A percentile compares a stretch with the other conserved stretches of the same genome.
Conservation (phyloP, 257 asterid species). For the Rauvolfia tetraphylla region DNA sequence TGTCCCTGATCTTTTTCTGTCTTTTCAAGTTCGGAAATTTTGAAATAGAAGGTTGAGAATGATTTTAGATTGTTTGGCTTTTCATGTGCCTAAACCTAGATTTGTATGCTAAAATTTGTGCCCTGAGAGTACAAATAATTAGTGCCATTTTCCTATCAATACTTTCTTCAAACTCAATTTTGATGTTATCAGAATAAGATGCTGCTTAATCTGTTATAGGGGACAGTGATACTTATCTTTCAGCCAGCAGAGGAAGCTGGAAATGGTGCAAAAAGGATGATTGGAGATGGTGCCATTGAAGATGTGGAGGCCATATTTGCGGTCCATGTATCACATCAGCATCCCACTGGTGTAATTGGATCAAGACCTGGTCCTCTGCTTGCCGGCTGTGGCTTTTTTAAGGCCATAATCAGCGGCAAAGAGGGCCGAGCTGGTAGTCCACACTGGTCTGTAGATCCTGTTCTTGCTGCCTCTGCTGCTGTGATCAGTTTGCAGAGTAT, state of each 20-base stretch:
- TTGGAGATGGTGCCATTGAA: constrained; percentile 69
- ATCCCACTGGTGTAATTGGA: constrained; percentile 62
- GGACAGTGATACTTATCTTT: constrained; percentile 74
- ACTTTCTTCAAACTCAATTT: too few species aligned
- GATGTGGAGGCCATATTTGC: constrained; percentile 83
- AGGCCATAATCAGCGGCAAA: constrained; percentile 49
- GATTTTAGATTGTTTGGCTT: too few species aligned
- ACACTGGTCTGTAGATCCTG: constrained; percentile 46
- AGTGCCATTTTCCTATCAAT: too few species aligned
- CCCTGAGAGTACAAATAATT: too few species aligned
- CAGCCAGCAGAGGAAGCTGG: constrained; percentile 99
- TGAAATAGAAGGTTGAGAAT: too few species aligned
- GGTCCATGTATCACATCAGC: constrained; percentile 66
- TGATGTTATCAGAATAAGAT: too few species aligned
- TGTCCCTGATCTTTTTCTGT: background rate
- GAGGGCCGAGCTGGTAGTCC: constrained; percentile 21
- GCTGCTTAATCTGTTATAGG: constrained; percentile 45
- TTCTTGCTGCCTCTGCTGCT: constrained; percentile 84
- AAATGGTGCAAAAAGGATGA: constrained; percentile 88
- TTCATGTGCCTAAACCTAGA: too few species aligned
- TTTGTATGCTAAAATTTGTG: too few species aligned
- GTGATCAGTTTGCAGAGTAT: constrained; percentile 85
- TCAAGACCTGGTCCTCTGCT: constrained; percentile 83
- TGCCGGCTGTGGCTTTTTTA: constrained; percentile 92
- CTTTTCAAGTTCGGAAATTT: background rate